These are phyloP conservation scores for Iris pallida DNA, from an alignment of 116 monocot species.

Conservation along the genomic window DNA sequence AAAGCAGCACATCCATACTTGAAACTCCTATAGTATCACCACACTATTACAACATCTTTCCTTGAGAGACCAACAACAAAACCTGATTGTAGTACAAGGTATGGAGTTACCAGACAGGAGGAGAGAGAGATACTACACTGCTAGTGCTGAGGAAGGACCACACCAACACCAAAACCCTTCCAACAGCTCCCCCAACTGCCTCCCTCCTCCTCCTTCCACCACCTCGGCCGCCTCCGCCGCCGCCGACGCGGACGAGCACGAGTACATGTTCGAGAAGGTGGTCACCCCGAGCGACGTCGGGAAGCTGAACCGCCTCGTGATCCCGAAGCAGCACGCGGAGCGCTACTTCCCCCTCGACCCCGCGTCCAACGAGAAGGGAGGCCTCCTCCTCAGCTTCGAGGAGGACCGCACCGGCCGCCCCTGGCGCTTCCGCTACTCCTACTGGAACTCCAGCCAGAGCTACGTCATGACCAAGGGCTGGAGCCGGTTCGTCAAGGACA, in stretches of 20 bases:
- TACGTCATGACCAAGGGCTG: slow-evolving; percentile 95
- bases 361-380: slow-evolving; percentile 38
- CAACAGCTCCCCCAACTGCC: not conserved
- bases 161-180: not conserved
- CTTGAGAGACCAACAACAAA: too few species aligned
- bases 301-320: slow-evolving; percentile 88
- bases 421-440: slow-evolving; percentile 86
- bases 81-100: too few species aligned
- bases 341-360: slow-evolving; percentile 62
- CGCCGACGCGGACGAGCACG: slow-evolving; percentile 8
- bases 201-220: slow-evolving; percentile 9
- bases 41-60: too few species aligned
- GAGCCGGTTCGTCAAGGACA: slow-evolving; percentile 83
- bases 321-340: slow-evolving; percentile 86
- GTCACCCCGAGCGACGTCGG: slow-evolving; percentile 83
- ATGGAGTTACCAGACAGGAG: too few species aligned
- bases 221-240: not conserved
- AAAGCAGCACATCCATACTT: too few species aligned
- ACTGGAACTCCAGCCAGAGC: slow-evolving; percentile 95
- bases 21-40: too few species aligned
- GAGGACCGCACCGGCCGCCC: slow-evolving; percentile 53
- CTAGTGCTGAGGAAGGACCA: not conserved
- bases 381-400: slow-evolving; percentile 47
- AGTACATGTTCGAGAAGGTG: slow-evolving; percentile 80
- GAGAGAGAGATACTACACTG: too few species aligned